Evolutionary conservation across 2,329 filamentous ascomycete genomes (phyloP).

Genomic region (Pyrenochaeta sp.): DNA sequence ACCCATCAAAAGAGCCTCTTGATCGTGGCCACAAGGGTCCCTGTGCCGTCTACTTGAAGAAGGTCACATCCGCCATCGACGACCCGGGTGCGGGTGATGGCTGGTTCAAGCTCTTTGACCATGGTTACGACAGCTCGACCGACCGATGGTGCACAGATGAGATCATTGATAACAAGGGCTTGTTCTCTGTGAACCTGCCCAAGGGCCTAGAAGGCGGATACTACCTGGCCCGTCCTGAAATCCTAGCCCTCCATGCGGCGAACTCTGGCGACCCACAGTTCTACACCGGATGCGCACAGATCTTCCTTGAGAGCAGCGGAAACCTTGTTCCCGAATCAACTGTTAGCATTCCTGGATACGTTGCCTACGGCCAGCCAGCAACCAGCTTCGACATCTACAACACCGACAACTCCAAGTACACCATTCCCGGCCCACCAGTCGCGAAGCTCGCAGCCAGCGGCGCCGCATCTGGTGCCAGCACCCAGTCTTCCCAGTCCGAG

Average conservation of each 20-base stretch:
- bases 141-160: conserved; percentile 75
- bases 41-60: conserved; percentile 78
- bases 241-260: conserved; percentile 73
- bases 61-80: conserved; percentile 65
- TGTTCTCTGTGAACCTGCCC: conserved; percentile 70
- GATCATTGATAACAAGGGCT: conserved; percentile 70
- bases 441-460: conserved; percentile 55
- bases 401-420: conserved; percentile 53
- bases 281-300: conserved; percentile 76
- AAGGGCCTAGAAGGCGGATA: conserved; percentile 68
- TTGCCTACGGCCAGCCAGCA: conserved; percentile 62
- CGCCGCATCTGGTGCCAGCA: conserved; percentile 10
- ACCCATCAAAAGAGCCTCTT: conserved; percentile 63
- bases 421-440: conserved; percentile 66
- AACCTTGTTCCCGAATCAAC: conserved; percentile 60
- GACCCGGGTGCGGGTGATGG: conserved; percentile 65
- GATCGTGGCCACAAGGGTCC: conserved; percentile 72
- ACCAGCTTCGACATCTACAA: conserved; percentile 72
- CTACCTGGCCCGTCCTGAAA: conserved; percentile 76
- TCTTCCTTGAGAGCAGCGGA: conserved; percentile 66
- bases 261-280: conserved; percentile 68
- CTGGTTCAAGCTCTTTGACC: conserved; percentile 82
- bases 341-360: conserved; percentile 73
- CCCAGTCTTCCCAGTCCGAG: conserved; percentile 49
- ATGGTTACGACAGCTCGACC: conserved; percentile 67